Conservation (phyloP, 2,329 filamentous ascomycete species). For the Pyrenophora teres region DNA sequence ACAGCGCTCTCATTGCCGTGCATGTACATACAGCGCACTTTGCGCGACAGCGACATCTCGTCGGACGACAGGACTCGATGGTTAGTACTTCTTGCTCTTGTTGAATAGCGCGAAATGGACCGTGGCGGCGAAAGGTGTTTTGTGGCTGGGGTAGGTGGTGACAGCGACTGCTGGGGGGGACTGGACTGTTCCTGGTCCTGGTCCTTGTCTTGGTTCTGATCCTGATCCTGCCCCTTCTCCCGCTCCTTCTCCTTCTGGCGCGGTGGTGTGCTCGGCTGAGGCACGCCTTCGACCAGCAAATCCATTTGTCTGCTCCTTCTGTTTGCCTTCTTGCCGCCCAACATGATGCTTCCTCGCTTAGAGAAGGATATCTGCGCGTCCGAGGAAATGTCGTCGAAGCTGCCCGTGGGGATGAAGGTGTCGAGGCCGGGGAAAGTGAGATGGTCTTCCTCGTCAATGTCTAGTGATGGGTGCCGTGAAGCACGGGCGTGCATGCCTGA, state of each 20-base stretch:
- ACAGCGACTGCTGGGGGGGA: conserved; percentile 19
- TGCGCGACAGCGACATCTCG: conserved; percentile 65
- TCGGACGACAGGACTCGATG: conserved; percentile 64
- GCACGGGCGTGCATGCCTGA: conserved; percentile 8
- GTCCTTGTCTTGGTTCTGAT: not conserved
- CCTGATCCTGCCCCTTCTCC: not conserved
- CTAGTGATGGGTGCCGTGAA: conserved; percentile 12
- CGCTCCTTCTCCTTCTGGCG: conserved; percentile 7
- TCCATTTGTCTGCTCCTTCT: conserved; percentile 38
- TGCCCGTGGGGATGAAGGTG: conserved; percentile 60
- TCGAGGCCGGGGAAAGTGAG: conserved; percentile 55
- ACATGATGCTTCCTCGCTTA: conserved; percentile 63
- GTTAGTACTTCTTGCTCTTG: conserved; percentile 39
- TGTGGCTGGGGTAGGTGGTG: conserved; percentile 32
- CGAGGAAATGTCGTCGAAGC: conserved; percentile 58
- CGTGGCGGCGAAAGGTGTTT: conserved; percentile 38
- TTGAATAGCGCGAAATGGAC: conserved; percentile 42
- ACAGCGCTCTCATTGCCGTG: conserved; percentile 62
- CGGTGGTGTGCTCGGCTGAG: conserved; percentile 21
- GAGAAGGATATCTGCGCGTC: conserved; percentile 62
- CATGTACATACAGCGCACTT: conserved; percentile 68
- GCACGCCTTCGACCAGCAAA: conserved; percentile 25
- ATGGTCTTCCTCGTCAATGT: conserved; percentile 14
- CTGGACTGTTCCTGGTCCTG: conserved; percentile 15
- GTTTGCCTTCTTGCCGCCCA: conserved; percentile 58